Evolutionary conservation across 441 rosid genomes (phyloP), one percentile per base, ranked within the genome.

Genomic region (Gossypium lobatum): DNA sequence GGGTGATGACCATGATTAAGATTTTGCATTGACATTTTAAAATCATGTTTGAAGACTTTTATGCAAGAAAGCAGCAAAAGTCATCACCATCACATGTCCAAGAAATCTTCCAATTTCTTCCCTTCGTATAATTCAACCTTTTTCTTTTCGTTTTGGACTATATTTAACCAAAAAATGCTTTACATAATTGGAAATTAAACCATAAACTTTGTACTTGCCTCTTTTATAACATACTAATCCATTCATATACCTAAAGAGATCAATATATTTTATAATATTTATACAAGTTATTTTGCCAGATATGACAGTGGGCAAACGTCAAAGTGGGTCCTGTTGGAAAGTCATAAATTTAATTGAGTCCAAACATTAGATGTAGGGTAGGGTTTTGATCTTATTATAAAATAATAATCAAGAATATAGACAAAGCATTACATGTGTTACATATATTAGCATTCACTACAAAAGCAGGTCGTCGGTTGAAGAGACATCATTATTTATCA

Each of bases 21-120:
- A 76, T 71, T 42, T 45, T 17, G 0, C 10, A 17, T 70, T 68
- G 73, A 76, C 74, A 62, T 69, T 76, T 8, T n/a, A 7, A 14
- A 52, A 48, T 48, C 13, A 16, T 59, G 25, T 65, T 14, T 14
- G 37, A 28, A 31, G 77, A 74, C 69, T 37, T 52, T 34, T 23
- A 6, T 25, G 52, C 52, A 28, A 9, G 73, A 21, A 39, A 25
- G 34, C 16, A 16, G 26, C 8, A 11, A 64, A 64, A 64, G 70
- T 42, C 54, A 11, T 18, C 69, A 10, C 18, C 7, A 1, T 64
- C 53, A 18, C 28, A 28, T n/a, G 31, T 11, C 70, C 9, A 5
- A 2, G 52, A 2, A 20, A 11, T 20, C 7, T 11, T 42, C 42
- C 37, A 14, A 17, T 20, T 9, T 2, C 0, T 2, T 46, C 23